Evolutionary conservation across 352 stramenopile genomes (phyloP).

Genomic region (Discostella stelligera): DNA sequence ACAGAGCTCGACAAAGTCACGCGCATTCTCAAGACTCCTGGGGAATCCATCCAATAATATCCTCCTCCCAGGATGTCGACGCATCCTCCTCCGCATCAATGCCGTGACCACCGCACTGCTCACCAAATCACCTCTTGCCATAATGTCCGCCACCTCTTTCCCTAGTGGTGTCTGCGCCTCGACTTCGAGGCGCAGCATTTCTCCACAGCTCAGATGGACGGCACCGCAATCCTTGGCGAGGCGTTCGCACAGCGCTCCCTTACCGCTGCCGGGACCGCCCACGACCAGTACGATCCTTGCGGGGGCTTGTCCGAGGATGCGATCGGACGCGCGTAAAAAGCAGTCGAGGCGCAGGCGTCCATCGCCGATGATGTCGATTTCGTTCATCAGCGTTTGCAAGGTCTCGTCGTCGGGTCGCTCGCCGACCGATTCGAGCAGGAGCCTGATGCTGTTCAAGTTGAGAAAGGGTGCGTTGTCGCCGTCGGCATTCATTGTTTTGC

Average conservation of each 20-base stretch:
- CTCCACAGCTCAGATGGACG: slow-evolving; percentile 91
- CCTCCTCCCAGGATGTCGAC: slow-evolving; percentile 68
- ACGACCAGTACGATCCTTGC: slow-evolving; percentile 91
- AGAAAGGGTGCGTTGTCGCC: slow-evolving; percentile 40
- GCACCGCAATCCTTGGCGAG: slow-evolving; percentile 90
- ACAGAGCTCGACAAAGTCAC: slow-evolving; percentile 92
- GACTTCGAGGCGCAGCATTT: slow-evolving; percentile 91
- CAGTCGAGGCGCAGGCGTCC: slow-evolving; percentile 48
- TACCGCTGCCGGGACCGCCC: slow-evolving; percentile 91
- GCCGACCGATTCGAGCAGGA: slow-evolving; percentile 58
- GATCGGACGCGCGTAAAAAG: slow-evolving; percentile 59
- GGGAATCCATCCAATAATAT: slow-evolving; percentile 99
- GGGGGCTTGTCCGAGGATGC: slow-evolving; percentile 65
- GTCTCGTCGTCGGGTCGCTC: slow-evolving; percentile 56
- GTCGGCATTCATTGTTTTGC: not conserved
- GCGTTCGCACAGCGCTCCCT: slow-evolving; percentile 92
- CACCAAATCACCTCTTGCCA: slow-evolving; percentile 94
- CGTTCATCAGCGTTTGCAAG: slow-evolving; percentile 53
- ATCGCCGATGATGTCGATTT: slow-evolving; percentile 55
- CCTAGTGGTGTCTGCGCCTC: slow-evolving; percentile 67
- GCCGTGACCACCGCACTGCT: slow-evolving; percentile 91
- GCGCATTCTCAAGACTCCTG: slow-evolving; percentile 82
- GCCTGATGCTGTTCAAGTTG: slow-evolving; percentile 38
- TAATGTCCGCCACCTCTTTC: slow-evolving; percentile 93
- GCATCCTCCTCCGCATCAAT: slow-evolving; percentile 92